Conservation (phyloP, 2,329 filamentous ascomycete species). For the Epichloe sylvatica region DNA sequence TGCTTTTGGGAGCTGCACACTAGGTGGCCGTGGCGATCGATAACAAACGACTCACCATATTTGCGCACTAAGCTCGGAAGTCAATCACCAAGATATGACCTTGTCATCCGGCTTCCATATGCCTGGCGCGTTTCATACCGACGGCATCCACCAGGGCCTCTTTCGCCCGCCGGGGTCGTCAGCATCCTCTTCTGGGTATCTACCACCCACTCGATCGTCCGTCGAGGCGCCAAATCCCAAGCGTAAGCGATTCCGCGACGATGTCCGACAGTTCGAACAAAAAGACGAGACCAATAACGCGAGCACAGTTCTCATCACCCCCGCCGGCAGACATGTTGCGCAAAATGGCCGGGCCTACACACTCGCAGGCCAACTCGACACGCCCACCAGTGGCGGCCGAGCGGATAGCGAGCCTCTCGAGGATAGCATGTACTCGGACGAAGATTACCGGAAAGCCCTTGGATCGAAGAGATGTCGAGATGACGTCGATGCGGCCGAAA, state of each 20-base stretch:
- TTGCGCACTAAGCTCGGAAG: background rate
- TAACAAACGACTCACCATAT: background rate
- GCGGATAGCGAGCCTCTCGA: constrained; percentile 26
- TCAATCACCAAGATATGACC: background rate
- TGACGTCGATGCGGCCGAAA: constrained; percentile 22
- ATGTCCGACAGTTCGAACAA: constrained; percentile 2
- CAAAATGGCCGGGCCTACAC: constrained; percentile 23
- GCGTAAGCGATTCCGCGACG: constrained; percentile 30
- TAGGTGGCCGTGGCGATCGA: background rate
- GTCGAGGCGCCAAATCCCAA: constrained; percentile 20
- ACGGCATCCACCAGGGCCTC: constrained; percentile 30
- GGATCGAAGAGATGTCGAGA: constrained; percentile 31
- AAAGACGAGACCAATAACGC: background rate
- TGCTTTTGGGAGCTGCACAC: background rate
- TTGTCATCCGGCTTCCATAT: constrained; percentile 18
- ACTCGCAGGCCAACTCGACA: constrained; percentile 40
- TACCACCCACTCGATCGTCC: constrained; percentile 15
- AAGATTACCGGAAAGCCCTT: constrained; percentile 39
- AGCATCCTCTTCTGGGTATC: constrained; percentile 25
- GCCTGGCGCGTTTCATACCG: constrained; percentile 21
- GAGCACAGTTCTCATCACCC: constrained; percentile 3
- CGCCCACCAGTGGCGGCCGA: constrained; percentile 23
- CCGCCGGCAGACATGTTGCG: constrained; percentile 2
- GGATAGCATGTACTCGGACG: constrained; percentile 43
- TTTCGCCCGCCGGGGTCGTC: constrained; percentile 33